Base-by-base conservation (phyloP, 2,329 filamentous ascomycete genomes). In the Penicillium thymicola region DNA sequence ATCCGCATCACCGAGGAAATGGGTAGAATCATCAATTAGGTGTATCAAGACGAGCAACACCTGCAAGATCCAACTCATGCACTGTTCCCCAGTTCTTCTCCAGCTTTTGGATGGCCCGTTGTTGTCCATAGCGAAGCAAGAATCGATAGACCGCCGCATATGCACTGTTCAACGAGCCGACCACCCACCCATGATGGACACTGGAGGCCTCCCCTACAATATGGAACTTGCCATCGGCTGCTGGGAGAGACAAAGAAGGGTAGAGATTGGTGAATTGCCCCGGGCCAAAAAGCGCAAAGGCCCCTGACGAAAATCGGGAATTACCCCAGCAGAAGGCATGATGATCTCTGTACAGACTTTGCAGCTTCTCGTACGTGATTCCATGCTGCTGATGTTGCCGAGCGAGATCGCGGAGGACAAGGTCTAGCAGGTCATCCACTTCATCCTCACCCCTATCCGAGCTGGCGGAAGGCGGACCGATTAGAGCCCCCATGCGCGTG, bases 141-240 rank as follows among this genome's bases (percentile, higher is more conserved):
- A 46, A 46, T 34, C 44, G 44, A 34, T 46, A 34, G 4, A 46
- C 28, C 0, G 28, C 44, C 27, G 4, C 44, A 23, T 51, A 51
- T 18, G 61, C 58, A 45, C 57, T 62, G 14, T 65, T 58, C 6
- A 65, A n/a, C 1, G 61, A 48, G 4, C 63, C 63, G 9, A 55
- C 49, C 36, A 64, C 51, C 63, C 63, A 65, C 13, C 55, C 63
- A 34, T 65, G 60, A 34, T 64, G 59, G 11, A 62, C 48, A 42
- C 57, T 61, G 4, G 54, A 50, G 0, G 58, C 59, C 43, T 65
- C 62, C 1, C 63, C 63, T 34, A 58, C 51, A 4, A 64, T 41
- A 34, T 55, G 55, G 21, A 64, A 28, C n/a, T 38, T 42, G 7
- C 51, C 51, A 18, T 34, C 46, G 2, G 55, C 51, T 5, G 51